Base-by-base conservation (phyloP, 139 green algal genomes). In the Tetraselmis chui region DNA sequence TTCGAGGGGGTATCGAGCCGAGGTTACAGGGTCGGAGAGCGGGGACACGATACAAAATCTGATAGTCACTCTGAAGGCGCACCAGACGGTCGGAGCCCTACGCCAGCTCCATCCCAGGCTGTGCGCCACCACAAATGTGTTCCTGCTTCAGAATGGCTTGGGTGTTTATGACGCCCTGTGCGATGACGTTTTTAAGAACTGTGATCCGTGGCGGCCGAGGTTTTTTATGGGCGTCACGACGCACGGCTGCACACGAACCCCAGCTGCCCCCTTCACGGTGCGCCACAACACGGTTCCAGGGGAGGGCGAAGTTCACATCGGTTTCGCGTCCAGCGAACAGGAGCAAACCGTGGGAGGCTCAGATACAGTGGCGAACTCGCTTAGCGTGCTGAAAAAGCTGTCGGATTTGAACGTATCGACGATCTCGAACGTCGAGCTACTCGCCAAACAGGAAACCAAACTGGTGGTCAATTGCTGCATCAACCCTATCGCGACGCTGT, bases 401-500 rank as follows among this genome's bases (percentile, higher is more conserved):
- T n/a, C n/a, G n/a, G n/a, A n/a, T n/a, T n/a, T n/a, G n/a, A n/a
- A n/a, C n/a, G n/a, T n/a, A n/a, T n/a, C n/a, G n/a, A n/a, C n/a
- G n/a, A n/a, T n/a, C n/a, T 67, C 45, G 11, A 18, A 5, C 45
- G 45, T 18, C 11, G 45, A 26, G 75, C 74, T 88, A 30, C 32
- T 81, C 67, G 30, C 23, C 0, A 77, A 81, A 77, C 82, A 86
- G 59, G 77, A 77, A 24, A n/a, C 76, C 1, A 91, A 91, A 81
- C 82, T 92, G 31, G 76, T 87, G 0, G 76, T 85, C 28, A 92
- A 91, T 81, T 89, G 84, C 76, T 82, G 59, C 59, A 82, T 86
- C 77, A 92, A 92, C 77, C 85, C 89, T 2, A 31, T 88, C 29
- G 87, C 86, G 5, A 87, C 83, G 23, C 79, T 90, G 79, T 81